Evolutionary conservation across 306 rosid genomes (phyloP).

Genomic region (Cercis canadensis): DNA sequence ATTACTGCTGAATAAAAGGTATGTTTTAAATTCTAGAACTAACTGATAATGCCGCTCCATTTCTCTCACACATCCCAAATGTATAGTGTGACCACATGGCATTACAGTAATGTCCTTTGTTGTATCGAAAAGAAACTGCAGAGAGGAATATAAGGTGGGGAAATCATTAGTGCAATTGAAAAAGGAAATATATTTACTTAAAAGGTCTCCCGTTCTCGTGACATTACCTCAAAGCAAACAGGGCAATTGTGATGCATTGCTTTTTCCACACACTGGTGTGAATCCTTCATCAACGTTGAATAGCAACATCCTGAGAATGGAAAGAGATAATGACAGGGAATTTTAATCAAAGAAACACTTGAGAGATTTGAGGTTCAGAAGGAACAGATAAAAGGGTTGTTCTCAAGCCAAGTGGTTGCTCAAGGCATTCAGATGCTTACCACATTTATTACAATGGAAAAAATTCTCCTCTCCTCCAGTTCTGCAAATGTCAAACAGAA

Average conservation of each 20-base stretch:
- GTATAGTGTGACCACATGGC: slow-evolving; percentile 83
- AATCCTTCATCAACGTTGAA: slow-evolving; percentile 35
- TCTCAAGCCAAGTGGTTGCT: slow-evolving; percentile 1
- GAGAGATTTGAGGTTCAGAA: slow-evolving; percentile 2
- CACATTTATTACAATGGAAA: slow-evolving; percentile 76
- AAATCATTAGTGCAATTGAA: slow-evolving; percentile 1
- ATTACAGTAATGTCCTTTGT: slow-evolving; percentile 65
- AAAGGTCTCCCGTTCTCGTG: background rate
- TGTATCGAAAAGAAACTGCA: slow-evolving; percentile 82
- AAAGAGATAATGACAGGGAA: slow-evolving; percentile 8
- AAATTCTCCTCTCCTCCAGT: slow-evolving; percentile 72
- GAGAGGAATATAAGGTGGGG: slow-evolving; percentile 1
- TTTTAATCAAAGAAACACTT: slow-evolving; percentile 16
- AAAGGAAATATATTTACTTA: background rate
- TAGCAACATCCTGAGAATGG: slow-evolving; percentile 42
- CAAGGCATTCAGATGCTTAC: slow-evolving; percentile 41
- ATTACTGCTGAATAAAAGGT: slow-evolving; percentile 27
- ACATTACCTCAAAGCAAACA: slow-evolving; percentile 48
- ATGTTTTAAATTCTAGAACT: slow-evolving; percentile 30
- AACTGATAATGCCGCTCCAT: slow-evolving; percentile 68
- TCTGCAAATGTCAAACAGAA: slow-evolving; percentile 43
- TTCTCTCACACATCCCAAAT: slow-evolving; percentile 68
- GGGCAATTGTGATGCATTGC: slow-evolving; percentile 51
- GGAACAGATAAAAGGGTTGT: slow-evolving; percentile 17
- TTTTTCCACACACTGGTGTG: slow-evolving; percentile 46